phyloP scores from a whole-genome alignment of 148 eudicot species.

The Talinum fruticosum region DNA sequence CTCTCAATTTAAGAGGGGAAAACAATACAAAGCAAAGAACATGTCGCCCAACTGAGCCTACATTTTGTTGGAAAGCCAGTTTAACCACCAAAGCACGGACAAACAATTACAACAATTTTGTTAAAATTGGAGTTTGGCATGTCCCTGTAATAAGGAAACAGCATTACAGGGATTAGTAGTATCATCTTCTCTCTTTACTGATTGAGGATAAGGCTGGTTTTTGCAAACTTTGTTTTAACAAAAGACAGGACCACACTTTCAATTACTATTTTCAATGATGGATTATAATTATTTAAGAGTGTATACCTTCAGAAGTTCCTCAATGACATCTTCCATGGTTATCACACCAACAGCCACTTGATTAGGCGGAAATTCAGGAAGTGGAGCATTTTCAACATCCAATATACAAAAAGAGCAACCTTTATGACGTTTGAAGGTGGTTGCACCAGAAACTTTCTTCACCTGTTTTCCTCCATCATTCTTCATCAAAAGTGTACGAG shows the following conservation, averaged over 20 bases:
- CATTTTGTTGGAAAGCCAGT: too few relatives aligned
- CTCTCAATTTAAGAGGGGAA: too few relatives aligned
- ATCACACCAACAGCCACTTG: conserved; percentile 86
- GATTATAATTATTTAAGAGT: neutral
- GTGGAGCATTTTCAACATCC: conserved; percentile 70
- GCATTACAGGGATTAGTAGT: too few relatives aligned
- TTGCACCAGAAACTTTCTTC: conserved; percentile 59
- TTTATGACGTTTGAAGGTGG: conserved; percentile 76
- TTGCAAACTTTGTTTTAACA: neutral
- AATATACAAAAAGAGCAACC: conserved; percentile 93
- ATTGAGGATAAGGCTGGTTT: neutral
- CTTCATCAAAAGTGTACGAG: conserved; percentile 24
- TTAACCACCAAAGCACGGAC: too few relatives aligned
- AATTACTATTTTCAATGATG: neutral
- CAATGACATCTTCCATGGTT: conserved; percentile 92
- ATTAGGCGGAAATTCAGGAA: conserved; percentile 67
- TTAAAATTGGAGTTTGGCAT: too few relatives aligned
- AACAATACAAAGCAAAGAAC: too few relatives aligned
- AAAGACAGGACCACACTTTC: neutral
- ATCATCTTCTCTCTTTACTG: too few relatives aligned
- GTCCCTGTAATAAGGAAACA: too few relatives aligned
- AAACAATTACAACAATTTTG: too few relatives aligned
- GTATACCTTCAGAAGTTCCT: conserved; percentile 94
- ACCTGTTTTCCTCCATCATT: conserved; percentile 38
- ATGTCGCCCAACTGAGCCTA: too few relatives aligned